These are phyloP conservation scores for Colletotrichum orbiculare DNA, from an alignment of 2,329 filamentous ascomycete genomes.

Conservation along the genomic window DNA sequence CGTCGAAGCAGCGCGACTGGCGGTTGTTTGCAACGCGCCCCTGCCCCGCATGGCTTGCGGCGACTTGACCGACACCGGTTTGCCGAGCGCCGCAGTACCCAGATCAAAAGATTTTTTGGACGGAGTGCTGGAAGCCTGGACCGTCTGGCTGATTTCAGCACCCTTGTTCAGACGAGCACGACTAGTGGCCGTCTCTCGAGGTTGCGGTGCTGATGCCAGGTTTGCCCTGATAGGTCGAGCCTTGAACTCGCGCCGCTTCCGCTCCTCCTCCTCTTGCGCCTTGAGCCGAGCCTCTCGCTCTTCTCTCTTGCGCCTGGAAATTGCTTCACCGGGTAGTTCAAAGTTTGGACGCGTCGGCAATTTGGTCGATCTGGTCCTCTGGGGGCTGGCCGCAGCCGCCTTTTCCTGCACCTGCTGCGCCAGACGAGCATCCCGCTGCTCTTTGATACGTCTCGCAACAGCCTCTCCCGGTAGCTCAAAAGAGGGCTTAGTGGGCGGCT, in stretches of 20 bases:
- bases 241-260: conserved; percentile 71
- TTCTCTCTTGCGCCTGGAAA: conserved; percentile 66
- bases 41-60: conserved; percentile 29
- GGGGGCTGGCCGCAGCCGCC: conserved; percentile 44
- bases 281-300: conserved; percentile 65
- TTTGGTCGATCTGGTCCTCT: conserved; percentile 62
- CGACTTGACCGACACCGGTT: conserved; percentile 21
- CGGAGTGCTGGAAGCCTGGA: not conserved
- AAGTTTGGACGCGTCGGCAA: conserved; percentile 66
- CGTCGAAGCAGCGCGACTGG: conserved; percentile 56
- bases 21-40: conserved; percentile 7
- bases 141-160: conserved; percentile 39
- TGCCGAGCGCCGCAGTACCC: conserved; percentile 17
- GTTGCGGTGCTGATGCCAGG: conserved; percentile 52
- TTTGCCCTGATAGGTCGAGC: conserved; percentile 65
- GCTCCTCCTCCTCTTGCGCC: conserved; percentile 69
- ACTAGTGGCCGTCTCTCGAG: conserved; percentile 69
- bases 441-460: conserved; percentile 66
- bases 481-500: conserved; percentile 63
- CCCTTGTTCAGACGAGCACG: conserved; percentile 62
- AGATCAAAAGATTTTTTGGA: conserved; percentile 38
- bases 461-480: conserved; percentile 74
- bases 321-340: conserved; percentile 72
- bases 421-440: conserved; percentile 67
- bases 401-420: conserved; percentile 46